Evolutionary conservation across 2,329 filamentous ascomycete species (phyloP).

Genomic region (Thelonectria olida): DNA sequence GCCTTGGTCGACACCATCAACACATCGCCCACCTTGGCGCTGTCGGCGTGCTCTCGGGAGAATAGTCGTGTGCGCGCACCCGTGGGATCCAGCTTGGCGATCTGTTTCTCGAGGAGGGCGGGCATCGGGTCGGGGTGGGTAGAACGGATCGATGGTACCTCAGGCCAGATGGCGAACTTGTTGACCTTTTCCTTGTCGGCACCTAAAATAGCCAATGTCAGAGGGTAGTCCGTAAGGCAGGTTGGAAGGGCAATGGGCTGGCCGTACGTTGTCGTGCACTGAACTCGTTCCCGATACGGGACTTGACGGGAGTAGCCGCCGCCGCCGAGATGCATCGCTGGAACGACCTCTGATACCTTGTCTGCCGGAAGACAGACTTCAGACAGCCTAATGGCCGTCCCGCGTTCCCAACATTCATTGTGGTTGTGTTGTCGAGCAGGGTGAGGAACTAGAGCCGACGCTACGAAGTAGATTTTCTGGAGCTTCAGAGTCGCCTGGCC

Average conservation of each 20-base stretch:
- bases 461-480: constrained; percentile 40
- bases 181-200: constrained; percentile 46
- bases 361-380: constrained; percentile 69
- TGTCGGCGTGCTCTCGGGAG: constrained; percentile 77
- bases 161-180: constrained; percentile 63
- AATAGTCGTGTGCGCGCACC: constrained; percentile 86
- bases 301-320: constrained; percentile 31
- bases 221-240: neutral
- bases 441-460: constrained; percentile 17
- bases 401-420: constrained; percentile 69
- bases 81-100: constrained; percentile 81
- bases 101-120: constrained; percentile 73
- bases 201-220: constrained; percentile 37
- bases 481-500: constrained; percentile 28
- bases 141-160: constrained; percentile 63
- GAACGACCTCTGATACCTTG: constrained; percentile 58
- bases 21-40: constrained; percentile 87
- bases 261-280: constrained; percentile 48
- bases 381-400: constrained; percentile 77
- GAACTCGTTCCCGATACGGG: constrained; percentile 38
- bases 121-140: constrained; percentile 74
- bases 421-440: constrained; percentile 37
- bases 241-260: neutral
- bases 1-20: constrained; percentile 84
- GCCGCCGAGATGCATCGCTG: constrained; percentile 60